Percentiles rank a stretch among this genome's conserved stretches.
These are phyloP conservation scores for Drechslerella dactyloides DNA, from an alignment of 2,329 filamentous ascomycete genomes.

Conservation along the genomic window DNA sequence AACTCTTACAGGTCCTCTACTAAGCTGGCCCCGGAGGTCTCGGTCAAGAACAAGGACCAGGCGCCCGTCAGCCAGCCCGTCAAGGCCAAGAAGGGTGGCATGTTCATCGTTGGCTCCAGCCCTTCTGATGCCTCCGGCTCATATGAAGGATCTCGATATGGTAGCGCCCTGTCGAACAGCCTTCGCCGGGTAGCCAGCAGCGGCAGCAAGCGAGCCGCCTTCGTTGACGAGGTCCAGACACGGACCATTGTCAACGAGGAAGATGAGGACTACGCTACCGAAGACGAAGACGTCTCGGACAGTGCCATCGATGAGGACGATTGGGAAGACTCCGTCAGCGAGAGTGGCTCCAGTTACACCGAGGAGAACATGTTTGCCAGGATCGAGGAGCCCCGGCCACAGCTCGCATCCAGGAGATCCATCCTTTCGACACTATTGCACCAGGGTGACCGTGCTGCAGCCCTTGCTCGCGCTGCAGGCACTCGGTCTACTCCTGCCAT, in stretches of 20 bases:
- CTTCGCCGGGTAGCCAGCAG: slow-evolving; percentile 47
- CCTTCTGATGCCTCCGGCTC: slow-evolving; percentile 56
- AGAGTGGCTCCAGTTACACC: slow-evolving; percentile 82
- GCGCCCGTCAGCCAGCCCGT: slow-evolving; percentile 62
- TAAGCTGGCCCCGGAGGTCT: slow-evolving; percentile 62
- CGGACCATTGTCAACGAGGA: slow-evolving; percentile 67
- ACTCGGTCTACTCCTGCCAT: slow-evolving; percentile 61
- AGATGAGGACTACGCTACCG: slow-evolving; percentile 64
- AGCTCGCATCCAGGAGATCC: slow-evolving; percentile 83
- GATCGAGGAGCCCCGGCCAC: slow-evolving; percentile 78
- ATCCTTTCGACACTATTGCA: slow-evolving; percentile 89
- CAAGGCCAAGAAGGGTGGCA: slow-evolving; percentile 58
- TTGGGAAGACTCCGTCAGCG: slow-evolving; percentile 73
- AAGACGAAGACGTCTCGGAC: slow-evolving; percentile 74
- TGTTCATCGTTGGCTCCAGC: slow-evolving; percentile 62
- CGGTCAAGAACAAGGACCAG: slow-evolving; percentile 66
- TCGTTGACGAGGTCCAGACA: slow-evolving; percentile 76
- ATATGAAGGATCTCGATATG: slow-evolving; percentile 47
- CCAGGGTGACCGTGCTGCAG: slow-evolving; percentile 74
- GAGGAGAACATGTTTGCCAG: slow-evolving; percentile 84
- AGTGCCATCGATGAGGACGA: slow-evolving; percentile 79
- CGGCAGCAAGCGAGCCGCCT: slow-evolving; percentile 78
- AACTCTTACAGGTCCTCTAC: slow-evolving; percentile 71
- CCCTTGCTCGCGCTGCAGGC: slow-evolving; percentile 65
- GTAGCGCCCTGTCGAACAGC: slow-evolving; percentile 46